Evolutionary conservation across 768 basidiomycete genomes (phyloP).

Genomic region (Cystofilobasidium macerans): DNA sequence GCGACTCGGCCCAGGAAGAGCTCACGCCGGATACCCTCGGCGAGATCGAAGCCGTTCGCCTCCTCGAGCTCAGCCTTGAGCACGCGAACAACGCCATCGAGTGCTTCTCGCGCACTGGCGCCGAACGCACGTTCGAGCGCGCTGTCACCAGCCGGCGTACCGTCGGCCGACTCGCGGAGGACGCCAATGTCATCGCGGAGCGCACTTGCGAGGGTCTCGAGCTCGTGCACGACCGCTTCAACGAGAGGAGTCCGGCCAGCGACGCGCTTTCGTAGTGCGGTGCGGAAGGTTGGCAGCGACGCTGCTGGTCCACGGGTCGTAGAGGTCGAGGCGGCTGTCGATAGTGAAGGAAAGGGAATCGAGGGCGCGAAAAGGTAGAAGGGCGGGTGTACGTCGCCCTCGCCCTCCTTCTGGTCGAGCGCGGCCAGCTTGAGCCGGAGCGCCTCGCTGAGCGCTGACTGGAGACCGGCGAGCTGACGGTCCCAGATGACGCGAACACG

Average conservation of each 20-base stretch:
- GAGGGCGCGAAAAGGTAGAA: slow-evolving; percentile 14
- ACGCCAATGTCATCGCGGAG: slow-evolving; percentile 19
- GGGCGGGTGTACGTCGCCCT: slow-evolving; percentile 18
- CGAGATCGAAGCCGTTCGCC: neutral
- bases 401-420: slow-evolving; percentile 11
- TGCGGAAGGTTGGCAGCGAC: slow-evolving; percentile 18
- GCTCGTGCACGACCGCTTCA: slow-evolving; percentile 16
- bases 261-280: slow-evolving; percentile 17
- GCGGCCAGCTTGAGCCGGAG: slow-evolving; percentile 13
- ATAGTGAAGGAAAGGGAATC: slow-evolving; percentile 10
- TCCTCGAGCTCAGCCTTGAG: slow-evolving; percentile 7
- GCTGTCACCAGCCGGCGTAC: no score
- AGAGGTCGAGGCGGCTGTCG: no score
- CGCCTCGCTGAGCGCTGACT: slow-evolving; percentile 39
- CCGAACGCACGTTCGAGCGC: neutral
- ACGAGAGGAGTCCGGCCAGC: slow-evolving; percentile 16
- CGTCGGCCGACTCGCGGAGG: neutral
- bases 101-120: neutral
- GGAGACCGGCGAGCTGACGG: slow-evolving; percentile 42
- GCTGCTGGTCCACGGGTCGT: neutral
- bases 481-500: slow-evolving; percentile 56
- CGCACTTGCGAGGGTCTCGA: slow-evolving; percentile 1
- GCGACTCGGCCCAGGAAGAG: slow-evolving; percentile 18
- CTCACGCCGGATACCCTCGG: slow-evolving; percentile 5
- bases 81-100: neutral